These are phyloP conservation scores for Sporothrix humicola DNA, from an alignment of 2,329 filamentous ascomycete species.

Conservation along the genomic window DNA sequence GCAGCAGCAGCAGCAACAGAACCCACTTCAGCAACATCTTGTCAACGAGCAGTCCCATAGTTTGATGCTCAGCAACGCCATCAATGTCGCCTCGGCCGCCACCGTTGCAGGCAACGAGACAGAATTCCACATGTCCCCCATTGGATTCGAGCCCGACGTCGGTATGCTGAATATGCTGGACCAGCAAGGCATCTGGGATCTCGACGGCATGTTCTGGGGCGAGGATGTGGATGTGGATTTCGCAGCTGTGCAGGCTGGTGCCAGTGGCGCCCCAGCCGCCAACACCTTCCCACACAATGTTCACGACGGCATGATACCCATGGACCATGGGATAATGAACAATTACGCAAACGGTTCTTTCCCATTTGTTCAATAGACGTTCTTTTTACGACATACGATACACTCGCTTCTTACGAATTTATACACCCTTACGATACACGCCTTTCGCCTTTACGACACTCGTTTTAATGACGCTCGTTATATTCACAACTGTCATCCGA, in stretches of 20 bases:
- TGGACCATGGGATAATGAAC: conserved; percentile 50
- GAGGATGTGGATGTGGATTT: conserved; percentile 44
- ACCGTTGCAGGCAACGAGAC: conserved; percentile 41
- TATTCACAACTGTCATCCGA: not conserved
- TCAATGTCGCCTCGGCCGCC: conserved; percentile 23
- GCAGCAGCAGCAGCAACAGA: conserved; percentile 32
- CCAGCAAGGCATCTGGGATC: conserved; percentile 61
- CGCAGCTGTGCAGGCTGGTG: conserved; percentile 18
- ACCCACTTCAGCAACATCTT: conserved; percentile 39
- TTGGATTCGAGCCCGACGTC: conserved; percentile 54
- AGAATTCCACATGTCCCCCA: conserved; percentile 58
- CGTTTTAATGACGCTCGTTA: not conserved
- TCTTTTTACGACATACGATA: not conserved
- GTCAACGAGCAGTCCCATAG: conserved; percentile 47
- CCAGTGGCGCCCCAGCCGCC: conserved; percentile 29
- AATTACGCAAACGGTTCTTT: conserved; percentile 44
- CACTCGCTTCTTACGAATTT: not conserved
- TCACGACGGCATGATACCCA: conserved; percentile 46
- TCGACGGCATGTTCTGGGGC: conserved; percentile 63
- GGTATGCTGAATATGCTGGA: conserved; percentile 60
- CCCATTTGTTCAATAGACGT: conserved; percentile 51
- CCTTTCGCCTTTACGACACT: not conserved
- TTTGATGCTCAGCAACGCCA: conserved; percentile 35
- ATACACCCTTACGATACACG: not conserved
- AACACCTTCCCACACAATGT: conserved; percentile 40